Base-by-base conservation (phyloP, 164 flowering plant species). In the Saururus chinensis region DNA sequence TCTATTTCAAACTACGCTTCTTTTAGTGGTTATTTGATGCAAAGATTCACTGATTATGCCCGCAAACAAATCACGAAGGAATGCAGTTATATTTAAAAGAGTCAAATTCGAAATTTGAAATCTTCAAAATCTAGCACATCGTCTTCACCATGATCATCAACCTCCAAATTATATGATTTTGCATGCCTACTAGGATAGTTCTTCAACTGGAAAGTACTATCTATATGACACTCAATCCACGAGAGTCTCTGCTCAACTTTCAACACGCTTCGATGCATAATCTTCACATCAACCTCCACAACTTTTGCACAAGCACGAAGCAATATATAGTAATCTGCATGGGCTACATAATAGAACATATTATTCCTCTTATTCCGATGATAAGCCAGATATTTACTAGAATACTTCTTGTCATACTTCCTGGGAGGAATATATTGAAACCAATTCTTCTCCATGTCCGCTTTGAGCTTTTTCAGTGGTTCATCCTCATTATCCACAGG, bases 301-400 rank as follows among this genome's bases (percentile, higher is more conserved):
- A 75, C 77, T 59, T 64, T 77, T 12, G 96, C 95, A 77, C 89
- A 89, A 49, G 81, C 79, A 22, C 89, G 88, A 66, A 92, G 88
- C 73, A 92, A 60, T 42, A 89, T 82, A 73, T 89, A 92, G 62
- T 87, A 87, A 80, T 92, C 98, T 13, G 88, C 96, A 80, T 89
- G 92, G 0, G 82, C 87, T 57, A 75, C 87, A 61, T 86, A 86
- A 14, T 70, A 48, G 19, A 66, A 67, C n/a, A 73, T 64, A 22
- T 89, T 90, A 9, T 62, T 75, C 51, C 72, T 77, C 41, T 35
- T 77, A 75, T 78, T 85, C 71, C 89, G 77, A 1, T 51, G 66
- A 68, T 84, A 87, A 60, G 75, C 80, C 59, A 89, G 73, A 71
- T 84, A 83, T 57, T 75, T 84, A 13, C 79, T 77, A 73, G 7